Base-by-base conservation (phyloP, 2,329 filamentous ascomycete genomes). In the Cladosporium oxysporum region DNA sequence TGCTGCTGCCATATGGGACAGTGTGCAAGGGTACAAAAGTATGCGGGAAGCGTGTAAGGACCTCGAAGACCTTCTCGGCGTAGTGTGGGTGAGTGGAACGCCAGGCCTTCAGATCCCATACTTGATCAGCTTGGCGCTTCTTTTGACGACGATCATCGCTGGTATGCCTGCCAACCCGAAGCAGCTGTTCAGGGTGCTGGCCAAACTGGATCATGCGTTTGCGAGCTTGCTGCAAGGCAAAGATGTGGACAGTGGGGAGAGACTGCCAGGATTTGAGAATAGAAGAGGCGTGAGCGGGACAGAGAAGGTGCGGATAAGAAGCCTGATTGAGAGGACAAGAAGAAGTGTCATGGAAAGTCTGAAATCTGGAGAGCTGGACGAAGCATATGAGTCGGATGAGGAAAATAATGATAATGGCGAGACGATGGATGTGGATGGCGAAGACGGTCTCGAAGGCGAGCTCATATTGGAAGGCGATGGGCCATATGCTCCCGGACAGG, bases 231-330 rank as follows among this genome's bases (percentile, higher is more conserved):
- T 97, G 1, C 80, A 83, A 28, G 90, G 91, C 3, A 79, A 84
- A 66, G 88, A 96, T 72, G 79, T 88, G 3, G 85, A 88, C 16
- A 89, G 89, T 0, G 84, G 85, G 0, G 86, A 89, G 47, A 72
- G 81, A 0, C 80, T 97, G 1, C 88, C 91, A 0, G 92, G 92
- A 0, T 92, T 93, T 68, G 86, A 88, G 69, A 83, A 81, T 7
- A 85, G 85, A 0, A 80, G 83, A 5, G 79, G 79, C 10, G 90
- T 91, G 0, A 89, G 91, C 82, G 92, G 88, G 21, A 94, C 91
- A 0, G 92, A 97, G 76, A 96, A 95, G 83, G 92, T 98, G 8
- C 86, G 94, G 49, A 90, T 93, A 69, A 90, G 91, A 74, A 91
- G 91, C 73, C 81, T 96, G 33, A 91, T 93, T 0, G 91, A 96